Base-by-base conservation (phyloP, 179 eudicot species). In the Corrigiola litoralis region DNA sequence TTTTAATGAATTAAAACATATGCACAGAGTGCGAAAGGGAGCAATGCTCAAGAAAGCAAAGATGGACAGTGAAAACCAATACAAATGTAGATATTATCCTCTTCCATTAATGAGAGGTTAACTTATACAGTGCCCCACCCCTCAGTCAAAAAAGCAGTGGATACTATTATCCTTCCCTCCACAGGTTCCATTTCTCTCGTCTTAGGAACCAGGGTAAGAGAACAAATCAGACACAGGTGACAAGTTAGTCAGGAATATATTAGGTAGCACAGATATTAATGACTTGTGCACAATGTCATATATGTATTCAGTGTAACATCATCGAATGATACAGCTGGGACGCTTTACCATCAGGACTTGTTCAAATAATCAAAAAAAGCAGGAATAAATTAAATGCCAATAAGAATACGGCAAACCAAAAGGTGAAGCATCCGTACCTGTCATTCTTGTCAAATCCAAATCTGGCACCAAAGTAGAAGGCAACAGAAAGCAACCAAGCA, bases 401-500 rank as follows among this genome's bases (percentile, higher is more conserved):
- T 34, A 52, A 41, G 12, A 42, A 40, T 47, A 16, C 59, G 12
- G 2, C 3, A 21, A 41, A 9, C 42, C n/a, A 23, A 33, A 58
- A 48, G 21, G 47, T 11, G 13, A 34, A 37, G 10, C 49, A 7
- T 9, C 16, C 17, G 20, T 55, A 76, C 80, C 80, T 71, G 10
- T 76, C 80, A 49, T 33, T 13, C 67, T 61, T 76, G 25, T 80
- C 87, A 66, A 86, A 84, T 23, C 83, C 83, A 64, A 84, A 84
- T 72, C 87, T 74, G 53, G 86, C 84, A 28, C 84, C 86, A 77
- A 81, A 81, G 69, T 79, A 84, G 72, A 77, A 84, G 42, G 89
- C 81, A 17, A 84, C 84, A 67, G 89, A 70, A 44, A 84, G 81
- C 64, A 81, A 58, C 89, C 89, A 84, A 46, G 84, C 77, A 68